Evolutionary conservation across 371 early-diverging fungal genomes (phyloP).

Genomic region (Circinella minor): DNA sequence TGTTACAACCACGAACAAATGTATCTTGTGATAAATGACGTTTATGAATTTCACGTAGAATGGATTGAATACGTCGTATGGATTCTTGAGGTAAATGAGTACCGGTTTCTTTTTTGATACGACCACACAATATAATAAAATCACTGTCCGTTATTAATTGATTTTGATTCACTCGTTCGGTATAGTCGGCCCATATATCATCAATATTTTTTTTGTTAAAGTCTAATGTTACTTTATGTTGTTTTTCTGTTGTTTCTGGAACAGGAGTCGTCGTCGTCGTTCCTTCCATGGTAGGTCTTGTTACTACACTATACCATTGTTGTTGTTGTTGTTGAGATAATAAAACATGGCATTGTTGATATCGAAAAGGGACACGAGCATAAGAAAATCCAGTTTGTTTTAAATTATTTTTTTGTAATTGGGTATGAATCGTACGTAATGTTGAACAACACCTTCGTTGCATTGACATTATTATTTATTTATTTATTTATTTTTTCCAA

Average conservation of each 20-base stretch:
- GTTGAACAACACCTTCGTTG: not conserved
- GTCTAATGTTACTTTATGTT: not conserved
- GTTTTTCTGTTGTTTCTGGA: not conserved
- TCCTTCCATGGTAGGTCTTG: not conserved
- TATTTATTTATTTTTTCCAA: not conserved
- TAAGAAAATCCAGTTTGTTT: too few relatives aligned
- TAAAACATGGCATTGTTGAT: too few relatives aligned
- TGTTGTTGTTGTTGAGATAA: not conserved
- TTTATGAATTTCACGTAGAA: slow-evolving; percentile 30
- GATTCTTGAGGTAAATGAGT: not conserved
- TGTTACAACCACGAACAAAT: slow-evolving; percentile 39
- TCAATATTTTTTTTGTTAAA: not conserved
- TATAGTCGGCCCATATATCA: slow-evolving; percentile 1
- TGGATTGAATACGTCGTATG: slow-evolving; percentile 25
- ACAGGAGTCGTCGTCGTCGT: too few relatives aligned
- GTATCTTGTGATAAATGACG: slow-evolving; percentile 13
- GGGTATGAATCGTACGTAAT: not conserved
- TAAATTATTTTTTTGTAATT: too few relatives aligned
- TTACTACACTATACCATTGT: not conserved
- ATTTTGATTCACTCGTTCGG: slow-evolving; percentile 1
- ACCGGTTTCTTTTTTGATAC: slow-evolving; percentile 11
- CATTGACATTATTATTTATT: not conserved
- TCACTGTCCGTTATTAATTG: not conserved
- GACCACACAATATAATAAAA: slow-evolving; percentile 7
- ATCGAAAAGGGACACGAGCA: too few relatives aligned